Evolutionary conservation across 192 early-diverging fungal genomes (phyloP).

Genomic region (Geosiphon pyriformis): DNA sequence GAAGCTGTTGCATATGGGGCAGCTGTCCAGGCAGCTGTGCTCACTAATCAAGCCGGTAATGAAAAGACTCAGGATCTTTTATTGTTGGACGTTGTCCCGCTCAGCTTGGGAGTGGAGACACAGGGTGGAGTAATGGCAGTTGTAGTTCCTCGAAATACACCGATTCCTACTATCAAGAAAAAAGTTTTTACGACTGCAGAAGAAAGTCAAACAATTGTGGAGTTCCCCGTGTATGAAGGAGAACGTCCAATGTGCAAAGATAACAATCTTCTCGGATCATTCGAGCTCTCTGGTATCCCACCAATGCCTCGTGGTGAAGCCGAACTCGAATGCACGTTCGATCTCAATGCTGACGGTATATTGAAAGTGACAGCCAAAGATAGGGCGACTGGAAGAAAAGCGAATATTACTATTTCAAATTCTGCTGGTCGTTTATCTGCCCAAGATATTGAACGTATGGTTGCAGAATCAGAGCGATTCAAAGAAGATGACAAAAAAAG

Average conservation of each 20-base stretch:
- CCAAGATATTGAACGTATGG: conserved; percentile 92
- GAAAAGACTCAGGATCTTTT: conserved; percentile 66
- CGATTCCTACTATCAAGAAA: conserved; percentile 77
- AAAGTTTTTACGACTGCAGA: conserved; percentile 76
- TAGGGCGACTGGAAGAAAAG: conserved; percentile 85
- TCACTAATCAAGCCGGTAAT: conserved; percentile 60
- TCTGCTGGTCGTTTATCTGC: conserved; percentile 84
- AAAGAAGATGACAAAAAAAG: conserved; percentile 66
- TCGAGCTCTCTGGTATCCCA: conserved; percentile 73
- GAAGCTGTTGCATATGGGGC: conserved; percentile 93
- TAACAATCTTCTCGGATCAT: conserved; percentile 86
- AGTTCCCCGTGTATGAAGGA: conserved; percentile 83
- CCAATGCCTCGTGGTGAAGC: conserved; percentile 73
- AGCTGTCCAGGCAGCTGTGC: conserved; percentile 81
- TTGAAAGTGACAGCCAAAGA: conserved; percentile 87
- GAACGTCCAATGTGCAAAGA: conserved; percentile 85
- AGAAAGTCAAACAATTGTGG: conserved; percentile 81
- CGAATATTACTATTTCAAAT: conserved; percentile 94
- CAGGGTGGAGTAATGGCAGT: conserved; percentile 80
- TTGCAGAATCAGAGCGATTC: conserved; percentile 85
- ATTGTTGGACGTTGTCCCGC: conserved; percentile 78
- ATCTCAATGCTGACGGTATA: conserved; percentile 84
- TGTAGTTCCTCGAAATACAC: conserved; percentile 79
- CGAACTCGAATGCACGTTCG: conserved; percentile 78
- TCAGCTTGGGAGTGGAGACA: conserved; percentile 82